These are phyloP conservation scores for Suillus hirtellus DNA, from an alignment of 768 basidiomycete species.

Conservation along the genomic window DNA sequence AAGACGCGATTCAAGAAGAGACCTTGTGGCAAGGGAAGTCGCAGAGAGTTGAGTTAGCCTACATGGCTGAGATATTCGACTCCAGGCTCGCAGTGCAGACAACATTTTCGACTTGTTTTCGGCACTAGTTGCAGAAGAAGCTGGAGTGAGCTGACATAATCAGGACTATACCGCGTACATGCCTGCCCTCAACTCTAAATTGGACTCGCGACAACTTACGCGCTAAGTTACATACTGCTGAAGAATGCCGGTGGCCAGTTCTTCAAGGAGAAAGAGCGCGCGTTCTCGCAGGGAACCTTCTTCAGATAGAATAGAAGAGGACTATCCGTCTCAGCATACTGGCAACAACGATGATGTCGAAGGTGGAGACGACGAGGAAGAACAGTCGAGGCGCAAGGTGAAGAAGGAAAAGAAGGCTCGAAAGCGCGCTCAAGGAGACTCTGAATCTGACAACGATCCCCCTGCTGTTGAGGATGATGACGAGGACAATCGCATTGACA, in stretches of 20 bases:
- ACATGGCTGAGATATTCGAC: slow-evolving; percentile 24
- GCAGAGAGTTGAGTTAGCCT: slow-evolving; percentile 6
- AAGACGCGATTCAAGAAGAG: slow-evolving; percentile 39
- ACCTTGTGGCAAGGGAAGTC: slow-evolving; percentile 2
- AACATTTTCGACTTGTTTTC: slow-evolving; percentile 21
- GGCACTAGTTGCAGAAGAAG: slow-evolving; percentile 5
- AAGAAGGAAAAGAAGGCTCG: slow-evolving; percentile 34
- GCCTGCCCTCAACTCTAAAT: slow-evolving; percentile 29
- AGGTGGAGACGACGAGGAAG: slow-evolving; percentile 38
- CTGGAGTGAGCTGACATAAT: slow-evolving; percentile 12
- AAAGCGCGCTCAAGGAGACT: slow-evolving; percentile 35
- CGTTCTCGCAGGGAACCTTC: slow-evolving; percentile 47
- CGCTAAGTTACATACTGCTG: neutral
- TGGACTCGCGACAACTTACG: slow-evolving; percentile 17
- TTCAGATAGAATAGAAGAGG: slow-evolving; percentile 62
- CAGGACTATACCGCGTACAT: slow-evolving; percentile 21
- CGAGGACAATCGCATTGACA: slow-evolving; percentile 57
- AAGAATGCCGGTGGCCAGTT: slow-evolving; percentile 34
- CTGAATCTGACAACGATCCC: slow-evolving; percentile 28
- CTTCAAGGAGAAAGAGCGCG: slow-evolving; percentile 39
- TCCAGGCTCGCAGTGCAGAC: slow-evolving; percentile 23
- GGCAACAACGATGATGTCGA: slow-evolving; percentile 44
- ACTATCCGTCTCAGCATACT: slow-evolving; percentile 35
- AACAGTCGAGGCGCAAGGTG: slow-evolving; percentile 35
- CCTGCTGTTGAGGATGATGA: slow-evolving; percentile 36